phyloP scores from a whole-genome alignment of 1,284 basidiomycete species.

The Flammula alnicola region DNA sequence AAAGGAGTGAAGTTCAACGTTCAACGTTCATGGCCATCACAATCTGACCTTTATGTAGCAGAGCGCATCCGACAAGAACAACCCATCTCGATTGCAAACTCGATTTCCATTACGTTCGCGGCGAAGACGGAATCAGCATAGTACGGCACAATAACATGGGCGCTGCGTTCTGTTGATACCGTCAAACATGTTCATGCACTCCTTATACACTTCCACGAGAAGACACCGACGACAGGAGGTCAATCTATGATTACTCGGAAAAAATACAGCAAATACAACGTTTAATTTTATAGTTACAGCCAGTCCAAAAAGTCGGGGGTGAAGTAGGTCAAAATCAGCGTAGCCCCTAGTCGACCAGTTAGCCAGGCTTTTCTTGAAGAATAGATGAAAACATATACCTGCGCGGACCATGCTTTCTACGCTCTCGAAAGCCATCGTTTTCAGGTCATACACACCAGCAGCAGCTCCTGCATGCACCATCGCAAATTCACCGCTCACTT shows the following conservation, averaged over 20 bases:
- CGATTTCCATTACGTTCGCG: too few species aligned
- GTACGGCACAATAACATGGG: too few species aligned
- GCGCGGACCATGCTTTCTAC: conserved; percentile 91
- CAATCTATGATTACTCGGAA: not conserved
- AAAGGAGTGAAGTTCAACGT: too few species aligned
- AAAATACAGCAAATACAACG: conserved; percentile 7
- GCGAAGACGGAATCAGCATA: too few species aligned
- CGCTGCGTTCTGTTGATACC: too few species aligned
- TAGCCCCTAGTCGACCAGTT: conserved; percentile 65
- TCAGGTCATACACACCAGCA: conserved; percentile 92
- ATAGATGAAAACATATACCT: conserved; percentile 52
- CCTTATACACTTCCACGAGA: too few species aligned
- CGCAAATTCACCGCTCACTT: conserved; percentile 96
- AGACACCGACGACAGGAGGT: too few species aligned
- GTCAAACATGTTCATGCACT: too few species aligned
- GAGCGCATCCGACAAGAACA: too few species aligned
- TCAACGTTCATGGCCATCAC: too few species aligned
- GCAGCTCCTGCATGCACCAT: conserved; percentile 95
- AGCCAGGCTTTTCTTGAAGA: conserved; percentile 12
- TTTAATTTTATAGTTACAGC: conserved; percentile 56
- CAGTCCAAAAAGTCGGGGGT: conserved; percentile 95
- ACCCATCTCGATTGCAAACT: too few species aligned
- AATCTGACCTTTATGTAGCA: too few species aligned
- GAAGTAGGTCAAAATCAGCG: conserved; percentile 92
- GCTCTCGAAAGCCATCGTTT: conserved; percentile 93